Evolutionary conservation across 768 basidiomycete genomes (phyloP).

Genomic region (Trametes sanguinea): DNA sequence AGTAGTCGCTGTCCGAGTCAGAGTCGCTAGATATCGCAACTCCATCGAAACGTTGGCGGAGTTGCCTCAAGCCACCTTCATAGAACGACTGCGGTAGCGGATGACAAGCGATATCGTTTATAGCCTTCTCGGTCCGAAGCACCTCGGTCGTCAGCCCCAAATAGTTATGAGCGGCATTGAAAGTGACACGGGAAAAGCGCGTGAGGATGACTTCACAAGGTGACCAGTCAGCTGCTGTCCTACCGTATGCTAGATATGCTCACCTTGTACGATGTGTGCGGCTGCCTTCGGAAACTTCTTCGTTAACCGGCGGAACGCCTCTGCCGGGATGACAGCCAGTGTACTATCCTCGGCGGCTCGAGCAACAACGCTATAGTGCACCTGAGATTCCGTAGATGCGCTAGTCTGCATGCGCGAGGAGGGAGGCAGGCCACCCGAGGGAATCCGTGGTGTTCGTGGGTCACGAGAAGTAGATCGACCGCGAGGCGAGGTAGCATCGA

Average conservation of each 20-base stretch:
- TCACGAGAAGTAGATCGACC: constrained; percentile 19
- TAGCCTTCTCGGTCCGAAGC: constrained; percentile 93
- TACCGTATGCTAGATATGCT: background rate
- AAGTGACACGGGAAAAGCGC: constrained; percentile 94
- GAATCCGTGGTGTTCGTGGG: constrained; percentile 11
- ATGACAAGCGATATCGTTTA: constrained; percentile 96
- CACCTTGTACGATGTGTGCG: constrained; percentile 94
- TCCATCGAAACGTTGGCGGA: constrained; percentile 88
- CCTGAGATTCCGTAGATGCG: constrained; percentile 28
- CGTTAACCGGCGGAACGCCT: constrained; percentile 91
- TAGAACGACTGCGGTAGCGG: constrained; percentile 92
- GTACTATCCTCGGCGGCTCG: constrained; percentile 93
- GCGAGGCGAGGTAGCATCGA: constrained; percentile 33
- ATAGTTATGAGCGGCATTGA: constrained; percentile 96
- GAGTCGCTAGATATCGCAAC: constrained; percentile 42
- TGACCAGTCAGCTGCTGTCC: constrained; percentile 8
- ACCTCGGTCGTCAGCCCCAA: constrained; percentile 94
- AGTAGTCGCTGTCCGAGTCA: constrained; percentile 59
- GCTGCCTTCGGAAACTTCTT: constrained; percentile 97
- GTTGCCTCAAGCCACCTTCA: constrained; percentile 83
- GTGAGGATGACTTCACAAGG: constrained; percentile 77
- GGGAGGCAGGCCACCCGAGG: constrained; percentile 3
- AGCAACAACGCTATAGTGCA: constrained; percentile 78
- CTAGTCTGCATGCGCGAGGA: constrained; percentile 2
- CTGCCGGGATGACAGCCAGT: constrained; percentile 97